Conservation (phyloP, 495 filamentous ascomycete species). For the Chaetomium cochliodes region DNA sequence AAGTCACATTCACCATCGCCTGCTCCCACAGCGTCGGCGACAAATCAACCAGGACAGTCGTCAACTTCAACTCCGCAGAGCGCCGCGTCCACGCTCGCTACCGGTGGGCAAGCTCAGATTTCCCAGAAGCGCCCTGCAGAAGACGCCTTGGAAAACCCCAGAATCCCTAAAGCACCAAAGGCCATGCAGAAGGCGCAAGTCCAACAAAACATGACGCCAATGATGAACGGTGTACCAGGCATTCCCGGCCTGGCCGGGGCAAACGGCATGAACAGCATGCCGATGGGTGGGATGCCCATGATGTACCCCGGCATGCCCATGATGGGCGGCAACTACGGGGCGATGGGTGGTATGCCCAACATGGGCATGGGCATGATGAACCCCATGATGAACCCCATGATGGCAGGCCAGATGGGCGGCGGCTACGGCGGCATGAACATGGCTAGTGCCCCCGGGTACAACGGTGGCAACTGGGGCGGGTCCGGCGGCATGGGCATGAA, state of each 20-base stretch:
- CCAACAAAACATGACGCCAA: conserved; percentile 38
- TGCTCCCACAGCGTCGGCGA: conserved; percentile 22
- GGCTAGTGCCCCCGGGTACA: conserved; percentile 48
- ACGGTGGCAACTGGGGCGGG: conserved; percentile 31
- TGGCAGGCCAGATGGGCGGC: conserved; percentile 39
- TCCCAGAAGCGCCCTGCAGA: conserved; percentile 82
- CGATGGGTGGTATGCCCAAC: conserved; percentile 21
- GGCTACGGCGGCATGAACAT: conserved; percentile 33
- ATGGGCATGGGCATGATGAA: conserved; percentile 43
- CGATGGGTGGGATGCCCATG: conserved; percentile 28
- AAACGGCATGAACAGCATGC: conserved; percentile 39
- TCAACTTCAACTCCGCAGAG: conserved; percentile 23
- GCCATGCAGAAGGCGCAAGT: conserved; percentile 54
- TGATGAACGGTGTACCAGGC: conserved; percentile 37
- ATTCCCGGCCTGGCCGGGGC: conserved; percentile 46
- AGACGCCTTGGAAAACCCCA: conserved; percentile 63
- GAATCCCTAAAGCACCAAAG: conserved; percentile 61
- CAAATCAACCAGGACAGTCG: conserved; percentile 14
- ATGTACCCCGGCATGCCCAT: conserved; percentile 42
- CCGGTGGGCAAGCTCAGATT: conserved; percentile 41
- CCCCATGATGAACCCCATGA: conserved; percentile 49
- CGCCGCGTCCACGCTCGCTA: conserved; percentile 30
- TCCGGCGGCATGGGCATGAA: conserved; percentile 24
- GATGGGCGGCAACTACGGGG: conserved; percentile 34
- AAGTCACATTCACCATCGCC: conserved; percentile 44